phyloP scores from a whole-genome alignment of 768 basidiomycete genomes.

The Hebeloma cylindrosporum region DNA sequence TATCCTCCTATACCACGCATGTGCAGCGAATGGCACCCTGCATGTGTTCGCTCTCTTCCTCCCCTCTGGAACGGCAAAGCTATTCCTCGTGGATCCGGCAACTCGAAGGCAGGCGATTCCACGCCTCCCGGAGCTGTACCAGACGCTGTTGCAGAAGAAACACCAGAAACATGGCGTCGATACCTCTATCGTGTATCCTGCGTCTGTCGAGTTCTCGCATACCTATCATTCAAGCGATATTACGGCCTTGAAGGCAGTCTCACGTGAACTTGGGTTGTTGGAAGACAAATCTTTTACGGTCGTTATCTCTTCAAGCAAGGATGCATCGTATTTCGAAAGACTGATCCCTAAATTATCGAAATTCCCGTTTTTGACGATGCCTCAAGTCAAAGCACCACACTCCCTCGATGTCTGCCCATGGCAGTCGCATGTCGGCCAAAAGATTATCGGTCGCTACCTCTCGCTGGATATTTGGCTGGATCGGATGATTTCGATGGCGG shows the following conservation, averaged over 20 bases:
- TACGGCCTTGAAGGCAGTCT: slow-evolving; percentile 83
- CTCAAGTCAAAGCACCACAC: slow-evolving; percentile 73
- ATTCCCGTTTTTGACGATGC: slow-evolving; percentile 88
- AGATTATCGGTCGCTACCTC: slow-evolving; percentile 85
- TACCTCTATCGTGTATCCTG: slow-evolving; percentile 63
- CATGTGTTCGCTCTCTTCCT: slow-evolving; percentile 90
- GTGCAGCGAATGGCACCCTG: slow-evolving; percentile 66
- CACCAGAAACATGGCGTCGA: slow-evolving; percentile 38
- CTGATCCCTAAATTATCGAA: slow-evolving; percentile 67
- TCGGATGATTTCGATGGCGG: slow-evolving; percentile 72
- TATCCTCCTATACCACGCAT: slow-evolving; percentile 87
- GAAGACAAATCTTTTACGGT: slow-evolving; percentile 75
- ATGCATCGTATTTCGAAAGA: slow-evolving; percentile 79
- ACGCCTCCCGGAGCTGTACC: slow-evolving; percentile 74
- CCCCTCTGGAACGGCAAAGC: slow-evolving; percentile 63
- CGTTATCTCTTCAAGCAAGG: slow-evolving; percentile 84
- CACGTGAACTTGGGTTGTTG: slow-evolving; percentile 77
- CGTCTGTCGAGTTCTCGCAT: slow-evolving; percentile 57
- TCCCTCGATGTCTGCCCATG: slow-evolving; percentile 84
- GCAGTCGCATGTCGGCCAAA: slow-evolving; percentile 79
- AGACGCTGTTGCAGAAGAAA: slow-evolving; percentile 56
- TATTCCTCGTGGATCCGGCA: slow-evolving; percentile 91
- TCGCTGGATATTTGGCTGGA: slow-evolving; percentile 78
- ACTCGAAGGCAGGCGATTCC: slow-evolving; percentile 81
- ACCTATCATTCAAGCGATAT: slow-evolving; percentile 78